Percentiles rank a stretch among this genome's conserved stretches.
These are phyloP conservation scores for Malassezia pachydermatis DNA, from an alignment of 1,284 basidiomycete species.

Conservation along the genomic window DNA sequence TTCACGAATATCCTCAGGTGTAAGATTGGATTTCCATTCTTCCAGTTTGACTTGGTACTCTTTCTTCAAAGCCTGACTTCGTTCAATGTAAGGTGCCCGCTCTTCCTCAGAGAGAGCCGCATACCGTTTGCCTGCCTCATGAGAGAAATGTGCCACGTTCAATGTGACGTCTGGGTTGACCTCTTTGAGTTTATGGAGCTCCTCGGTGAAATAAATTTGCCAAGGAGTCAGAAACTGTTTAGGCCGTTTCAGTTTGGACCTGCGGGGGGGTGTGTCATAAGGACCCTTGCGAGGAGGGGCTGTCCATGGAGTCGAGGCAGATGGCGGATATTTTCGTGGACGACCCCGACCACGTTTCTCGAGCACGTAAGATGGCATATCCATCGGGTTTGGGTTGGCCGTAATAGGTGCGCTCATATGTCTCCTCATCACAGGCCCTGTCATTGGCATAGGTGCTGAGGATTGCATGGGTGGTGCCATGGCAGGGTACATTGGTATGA, in stretches of 20 bases:
- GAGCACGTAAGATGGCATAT: neutral
- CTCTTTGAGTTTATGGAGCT: conserved; percentile 72
- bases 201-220: conserved; percentile 94
- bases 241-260: conserved; percentile 64
- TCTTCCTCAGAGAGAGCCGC: conserved; percentile 65
- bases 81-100: conserved; percentile 52
- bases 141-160: conserved; percentile 88
- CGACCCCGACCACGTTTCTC: neutral
- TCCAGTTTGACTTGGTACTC: conserved; percentile 66
- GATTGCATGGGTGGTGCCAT: neutral
- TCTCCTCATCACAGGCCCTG: no score
- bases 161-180: conserved; percentile 56
- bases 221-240: conserved; percentile 88
- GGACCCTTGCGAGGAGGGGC: no score
- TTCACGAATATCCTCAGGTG: conserved; percentile 84
- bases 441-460: neutral
- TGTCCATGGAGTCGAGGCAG: no score
- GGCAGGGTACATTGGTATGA: neutral
- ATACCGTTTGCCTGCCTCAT: conserved; percentile 85
- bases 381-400: no score
- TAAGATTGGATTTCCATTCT: conserved; percentile 76
- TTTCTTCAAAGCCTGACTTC: conserved; percentile 73
- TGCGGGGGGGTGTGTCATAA: conserved; percentile 19
- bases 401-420: no score
- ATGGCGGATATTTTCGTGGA: neutral